Evolutionary conservation across 768 basidiomycete genomes (phyloP).

Genomic region (Suillus subaureus): DNA sequence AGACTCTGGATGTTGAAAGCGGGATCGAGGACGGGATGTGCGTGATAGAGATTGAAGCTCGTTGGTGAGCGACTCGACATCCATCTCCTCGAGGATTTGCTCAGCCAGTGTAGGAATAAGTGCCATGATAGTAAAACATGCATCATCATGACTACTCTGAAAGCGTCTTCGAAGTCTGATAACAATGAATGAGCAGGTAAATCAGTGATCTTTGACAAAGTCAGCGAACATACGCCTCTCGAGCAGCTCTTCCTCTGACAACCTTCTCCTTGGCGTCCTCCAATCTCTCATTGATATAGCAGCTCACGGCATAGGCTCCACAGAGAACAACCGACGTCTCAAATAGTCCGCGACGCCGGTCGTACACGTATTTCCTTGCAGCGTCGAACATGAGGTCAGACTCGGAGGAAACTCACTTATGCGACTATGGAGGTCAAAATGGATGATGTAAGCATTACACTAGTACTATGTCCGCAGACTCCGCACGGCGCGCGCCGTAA

Average conservation of each 20-base stretch:
- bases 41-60: constrained; percentile 52
- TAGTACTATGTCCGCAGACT: no score
- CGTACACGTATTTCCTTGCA: constrained; percentile 49
- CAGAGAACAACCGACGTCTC: constrained; percentile 57
- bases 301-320: constrained; percentile 61
- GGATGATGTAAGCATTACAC: neutral
- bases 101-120: constrained; percentile 66
- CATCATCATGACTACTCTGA: constrained; percentile 74
- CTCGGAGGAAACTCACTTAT: neutral
- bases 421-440: neutral
- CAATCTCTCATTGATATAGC: constrained; percentile 62
- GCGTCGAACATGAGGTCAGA: constrained; percentile 45
- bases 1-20: constrained; percentile 21
- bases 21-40: constrained; percentile 26
- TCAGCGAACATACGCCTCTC: constrained; percentile 60
- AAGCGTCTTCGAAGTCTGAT: constrained; percentile 72
- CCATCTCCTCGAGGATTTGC: constrained; percentile 70
- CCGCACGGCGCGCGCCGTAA: no score
- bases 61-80: constrained; percentile 70
- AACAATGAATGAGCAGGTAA: constrained; percentile 8
- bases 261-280: constrained; percentile 68
- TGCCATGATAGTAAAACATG: constrained; percentile 73
- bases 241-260: constrained; percentile 60
- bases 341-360: constrained; percentile 47
- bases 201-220: constrained; percentile 2